Conservation (phyloP, 2,329 filamentous ascomycete species). For the Arthroderma uncinatum region DNA sequence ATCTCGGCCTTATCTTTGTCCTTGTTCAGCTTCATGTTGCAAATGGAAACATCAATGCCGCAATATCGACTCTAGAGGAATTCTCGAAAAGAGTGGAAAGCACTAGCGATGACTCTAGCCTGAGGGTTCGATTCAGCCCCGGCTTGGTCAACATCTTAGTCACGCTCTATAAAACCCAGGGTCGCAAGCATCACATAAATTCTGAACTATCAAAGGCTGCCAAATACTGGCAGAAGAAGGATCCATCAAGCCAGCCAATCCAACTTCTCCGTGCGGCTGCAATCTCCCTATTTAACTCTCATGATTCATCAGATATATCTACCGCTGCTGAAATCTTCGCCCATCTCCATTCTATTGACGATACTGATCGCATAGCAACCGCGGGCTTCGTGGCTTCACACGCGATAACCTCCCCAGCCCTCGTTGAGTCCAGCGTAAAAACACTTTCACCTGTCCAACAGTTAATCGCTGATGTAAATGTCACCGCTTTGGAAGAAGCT, state of each 20-base stretch:
- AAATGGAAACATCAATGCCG: conserved; percentile 59
- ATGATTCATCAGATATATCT: conserved; percentile 54
- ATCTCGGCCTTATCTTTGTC: conserved; percentile 69
- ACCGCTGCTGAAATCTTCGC: conserved; percentile 70
- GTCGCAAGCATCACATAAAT: conserved; percentile 60
- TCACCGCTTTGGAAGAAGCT: conserved; percentile 34
- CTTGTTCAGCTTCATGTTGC: conserved; percentile 71
- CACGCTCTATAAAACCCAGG: conserved; percentile 65
- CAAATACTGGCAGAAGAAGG: conserved; percentile 62
- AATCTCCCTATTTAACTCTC: conserved; percentile 67
- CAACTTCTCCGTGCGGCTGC: conserved; percentile 71
- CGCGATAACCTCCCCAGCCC: conserved; percentile 41
- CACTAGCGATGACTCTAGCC: conserved; percentile 44
- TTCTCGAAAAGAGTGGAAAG: conserved; percentile 64
- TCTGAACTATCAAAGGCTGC: conserved; percentile 68
- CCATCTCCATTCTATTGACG: conserved; percentile 55
- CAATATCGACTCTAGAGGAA: conserved; percentile 61
- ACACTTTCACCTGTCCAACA: conserved; percentile 32
- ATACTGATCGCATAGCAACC: conserved; percentile 53
- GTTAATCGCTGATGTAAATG: conserved; percentile 34
- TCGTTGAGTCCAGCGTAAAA: conserved; percentile 28
- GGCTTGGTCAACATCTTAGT: conserved; percentile 72
- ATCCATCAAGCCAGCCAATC: conserved; percentile 43
- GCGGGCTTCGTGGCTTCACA: conserved; percentile 81
- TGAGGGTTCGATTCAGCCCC: conserved; percentile 67